Percentiles rank a stretch among this genome's conserved stretches.
phyloP scores from a whole-genome alignment of 768 basidiomycete species.

The Neoboletus brunneissimus region DNA sequence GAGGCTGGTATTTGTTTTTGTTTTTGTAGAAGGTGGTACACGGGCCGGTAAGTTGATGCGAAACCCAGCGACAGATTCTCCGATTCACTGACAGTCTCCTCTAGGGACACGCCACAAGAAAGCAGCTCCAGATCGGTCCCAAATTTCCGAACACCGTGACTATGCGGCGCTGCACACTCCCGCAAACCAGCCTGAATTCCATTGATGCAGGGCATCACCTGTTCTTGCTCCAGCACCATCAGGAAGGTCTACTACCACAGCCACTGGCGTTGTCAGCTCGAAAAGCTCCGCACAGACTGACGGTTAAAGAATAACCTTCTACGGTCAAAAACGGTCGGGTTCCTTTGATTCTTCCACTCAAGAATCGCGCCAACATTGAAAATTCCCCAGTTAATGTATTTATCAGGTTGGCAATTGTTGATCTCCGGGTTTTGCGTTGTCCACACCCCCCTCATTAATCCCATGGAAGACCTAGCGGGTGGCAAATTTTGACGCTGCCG shows the following conservation, averaged over 20 bases:
- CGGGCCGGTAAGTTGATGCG: not conserved
- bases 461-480: not conserved
- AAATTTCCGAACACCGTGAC: not conserved
- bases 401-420: not conserved
- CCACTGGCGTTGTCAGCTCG: slow-evolving; percentile 1
- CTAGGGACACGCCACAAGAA: slow-evolving; percentile 2
- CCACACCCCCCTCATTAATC: not conserved
- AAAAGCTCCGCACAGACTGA: not conserved
- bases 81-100: slow-evolving; percentile 13
- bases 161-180: not conserved
- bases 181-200: not conserved
- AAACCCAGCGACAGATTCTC: slow-evolving; percentile 25
- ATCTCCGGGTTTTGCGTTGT: not conserved
- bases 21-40: slow-evolving; percentile 8
- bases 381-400: not conserved
- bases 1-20: slow-evolving; percentile 20
- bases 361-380: not conserved
- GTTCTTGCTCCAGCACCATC: not conserved
- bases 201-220: not conserved
- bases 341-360: slow-evolving; percentile 1
- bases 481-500: not conserved
- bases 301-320: not conserved
- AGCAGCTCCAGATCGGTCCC: not conserved
- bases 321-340: not conserved
- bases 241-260: not conserved